Percentiles rank a stretch among this genome's conserved stretches.
phyloP scores from a whole-genome alignment of 140 eudicot genomes.

The Senecio squalidus region DNA sequence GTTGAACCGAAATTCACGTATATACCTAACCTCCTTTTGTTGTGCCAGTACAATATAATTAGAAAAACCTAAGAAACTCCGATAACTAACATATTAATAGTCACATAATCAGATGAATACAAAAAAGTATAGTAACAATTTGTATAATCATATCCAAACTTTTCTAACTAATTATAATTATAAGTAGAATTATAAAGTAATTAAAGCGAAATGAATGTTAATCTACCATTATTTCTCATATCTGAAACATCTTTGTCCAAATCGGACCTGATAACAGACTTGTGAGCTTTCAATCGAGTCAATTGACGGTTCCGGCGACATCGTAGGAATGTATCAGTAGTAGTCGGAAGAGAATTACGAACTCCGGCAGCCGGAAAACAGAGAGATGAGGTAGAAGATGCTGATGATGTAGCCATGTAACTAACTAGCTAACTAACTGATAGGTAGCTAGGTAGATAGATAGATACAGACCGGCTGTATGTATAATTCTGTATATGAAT shows the following conservation, averaged over 20 bases:
- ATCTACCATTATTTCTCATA: slow-evolving; percentile 74
- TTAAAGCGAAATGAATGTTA: not conserved
- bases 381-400: slow-evolving; percentile 44
- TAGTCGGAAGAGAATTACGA: slow-evolving; percentile 22
- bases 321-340: slow-evolving; percentile 20
- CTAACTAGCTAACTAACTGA: slow-evolving; percentile 6
- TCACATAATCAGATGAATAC: slow-evolving; percentile 1
- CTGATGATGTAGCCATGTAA: slow-evolving; percentile 42
- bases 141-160: not conserved
- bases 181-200: too few species aligned
- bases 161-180: not conserved
- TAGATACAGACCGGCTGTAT: not conserved
- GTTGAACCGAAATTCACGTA: not conserved
- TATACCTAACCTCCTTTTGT: not conserved
- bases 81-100: not conserved
- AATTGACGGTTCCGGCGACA: slow-evolving; percentile 27
- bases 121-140: not conserved
- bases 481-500: not conserved
- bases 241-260: slow-evolving; percentile 89
- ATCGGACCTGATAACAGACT: slow-evolving; percentile 50
- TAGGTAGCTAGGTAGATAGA: too few species aligned
- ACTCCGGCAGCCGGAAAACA: slow-evolving; percentile 49
- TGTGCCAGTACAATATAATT: not conserved
- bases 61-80: not conserved
- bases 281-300: slow-evolving; percentile 29